Percentiles rank a stretch among this genome's conserved stretches.
Conservation (phyloP, 108 stramenopile species). For the Conticribra guillardii region DNA sequence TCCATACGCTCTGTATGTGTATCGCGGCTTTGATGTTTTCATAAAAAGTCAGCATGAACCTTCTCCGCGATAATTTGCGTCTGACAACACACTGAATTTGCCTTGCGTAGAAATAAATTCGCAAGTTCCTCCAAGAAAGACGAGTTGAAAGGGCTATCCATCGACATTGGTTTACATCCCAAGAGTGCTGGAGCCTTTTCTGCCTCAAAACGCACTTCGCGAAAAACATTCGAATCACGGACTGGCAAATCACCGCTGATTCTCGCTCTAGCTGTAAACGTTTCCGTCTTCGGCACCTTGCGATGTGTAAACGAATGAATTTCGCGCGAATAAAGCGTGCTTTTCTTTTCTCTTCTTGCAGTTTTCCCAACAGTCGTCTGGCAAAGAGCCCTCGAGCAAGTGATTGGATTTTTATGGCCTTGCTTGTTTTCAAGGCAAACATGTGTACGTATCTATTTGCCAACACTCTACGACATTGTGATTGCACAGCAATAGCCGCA, state of each 20-base stretch:
- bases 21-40: constrained; percentile 26
- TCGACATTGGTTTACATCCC: constrained; percentile 29
- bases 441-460: constrained; percentile 11
- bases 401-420: constrained; percentile 42
- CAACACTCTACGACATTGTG: constrained; percentile 39
- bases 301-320: constrained; percentile 17
- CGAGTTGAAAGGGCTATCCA: constrained; percentile 35
- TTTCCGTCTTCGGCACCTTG: constrained; percentile 35
- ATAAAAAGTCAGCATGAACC: constrained; percentile 1
- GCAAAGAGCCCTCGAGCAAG: constrained; percentile 27
- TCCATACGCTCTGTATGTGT: constrained; percentile 39
- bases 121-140: constrained; percentile 33
- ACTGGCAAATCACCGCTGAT: constrained; percentile 44
- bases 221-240: constrained; percentile 41
- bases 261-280: constrained; percentile 25
- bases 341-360: constrained; percentile 8
- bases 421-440: constrained; percentile 7
- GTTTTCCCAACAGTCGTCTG: constrained; percentile 5
- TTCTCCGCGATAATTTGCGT: constrained; percentile 18
- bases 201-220: constrained; percentile 23
- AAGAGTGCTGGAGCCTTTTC: constrained; percentile 28
- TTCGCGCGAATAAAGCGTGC: constrained; percentile 19
- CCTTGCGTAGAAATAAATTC: constrained; percentile 34
- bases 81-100: constrained; percentile 45
- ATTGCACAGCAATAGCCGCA: constrained; percentile 43